Evolutionary conservation across 345 rosid species (phyloP), one percentile per base, ranked within the genome.

Genomic region (Brassica nigra): DNA sequence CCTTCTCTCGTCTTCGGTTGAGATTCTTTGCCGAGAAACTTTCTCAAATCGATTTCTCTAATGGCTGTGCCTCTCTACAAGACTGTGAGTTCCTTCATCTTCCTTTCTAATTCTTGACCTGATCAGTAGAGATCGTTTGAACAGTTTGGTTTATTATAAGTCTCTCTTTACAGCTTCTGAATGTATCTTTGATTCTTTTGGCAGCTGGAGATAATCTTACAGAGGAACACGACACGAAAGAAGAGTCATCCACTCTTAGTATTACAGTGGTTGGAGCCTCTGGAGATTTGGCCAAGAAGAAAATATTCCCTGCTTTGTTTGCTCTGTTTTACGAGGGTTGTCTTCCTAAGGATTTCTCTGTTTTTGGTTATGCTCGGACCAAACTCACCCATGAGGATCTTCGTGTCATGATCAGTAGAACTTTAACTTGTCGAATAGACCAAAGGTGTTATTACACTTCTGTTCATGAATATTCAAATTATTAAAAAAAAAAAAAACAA

Each of bases 211-310:
- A 74, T 59, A 79, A 80, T 67, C 69, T 81, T 75, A 85, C 84
- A 37, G 82, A 75, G 74, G 85, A 82, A 66, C 62, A 39, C 27
- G 62, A 58, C 6, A 55, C 79, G 1, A 75, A 85, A 67, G 64
- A 49, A 27, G 84, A 82, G 67, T 87, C 49, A 10, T 42, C 91
- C 16, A 89, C 91, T 36, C 87, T 90, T 66, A 89, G 91, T 87
- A 86, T 94, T 69, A 94, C 95, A 18, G 95, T 94, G 44, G 89
- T 90, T 78, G 98, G 98, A 82, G 98, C 97, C 70, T 94, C 97
- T 2, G 97, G 97, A 39, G 98, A 94, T 81, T 92, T 94, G 6
- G 97, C 97, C 14, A 94, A 86, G 87, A 94, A 89, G 91, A 94
- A 94, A 83, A 90, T 90, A 37, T 94, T 92, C 68, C 97, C 98